These are phyloP conservation scores for Globisporangium uncinulatum DNA, from an alignment of 352 stramenopile species.

Conservation along the genomic window DNA sequence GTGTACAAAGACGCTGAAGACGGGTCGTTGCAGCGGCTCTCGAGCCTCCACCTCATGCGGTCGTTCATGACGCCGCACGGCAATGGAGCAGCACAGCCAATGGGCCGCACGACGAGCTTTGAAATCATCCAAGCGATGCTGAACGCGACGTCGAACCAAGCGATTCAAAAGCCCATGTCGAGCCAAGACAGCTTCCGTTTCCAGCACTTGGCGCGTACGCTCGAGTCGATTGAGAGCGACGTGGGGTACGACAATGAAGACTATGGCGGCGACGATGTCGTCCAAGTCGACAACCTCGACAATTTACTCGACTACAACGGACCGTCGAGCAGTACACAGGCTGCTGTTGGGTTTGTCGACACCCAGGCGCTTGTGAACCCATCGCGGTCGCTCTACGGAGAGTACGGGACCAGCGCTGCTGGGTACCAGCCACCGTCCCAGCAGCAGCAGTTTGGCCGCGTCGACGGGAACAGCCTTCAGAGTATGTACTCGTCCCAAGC, in stretches of 20 bases:
- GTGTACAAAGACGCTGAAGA: constrained; percentile 77
- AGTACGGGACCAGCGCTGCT: constrained; percentile 20
- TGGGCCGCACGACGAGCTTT: constrained; percentile 82
- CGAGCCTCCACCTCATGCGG: constrained; percentile 76
- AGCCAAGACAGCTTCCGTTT: constrained; percentile 85
- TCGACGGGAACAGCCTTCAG: constrained; percentile 21
- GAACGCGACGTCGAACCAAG: constrained; percentile 78
- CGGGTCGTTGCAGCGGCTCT: constrained; percentile 62
- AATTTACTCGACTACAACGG: constrained; percentile 78
- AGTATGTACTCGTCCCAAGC: constrained; percentile 21
- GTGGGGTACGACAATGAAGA: constrained; percentile 82
- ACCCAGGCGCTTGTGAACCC: constrained; percentile 64
- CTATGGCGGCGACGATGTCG: constrained; percentile 74
- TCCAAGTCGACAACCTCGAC: constrained; percentile 82
- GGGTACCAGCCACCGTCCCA: constrained; percentile 25
- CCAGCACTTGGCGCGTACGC: constrained; percentile 67
- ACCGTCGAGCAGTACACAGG: not conserved
- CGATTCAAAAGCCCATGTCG: constrained; percentile 84
- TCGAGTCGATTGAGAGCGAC: constrained; percentile 79
- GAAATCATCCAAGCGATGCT: constrained; percentile 87
- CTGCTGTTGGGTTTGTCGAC: constrained; percentile 43
- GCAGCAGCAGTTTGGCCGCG: constrained; percentile 22
- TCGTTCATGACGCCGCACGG: constrained; percentile 54
- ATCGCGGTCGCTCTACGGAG: constrained; percentile 43
- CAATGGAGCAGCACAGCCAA: constrained; percentile 16